Base-by-base conservation (phyloP, 1,139 yeast species). In the Sugiyamaella castrensis region DNA sequence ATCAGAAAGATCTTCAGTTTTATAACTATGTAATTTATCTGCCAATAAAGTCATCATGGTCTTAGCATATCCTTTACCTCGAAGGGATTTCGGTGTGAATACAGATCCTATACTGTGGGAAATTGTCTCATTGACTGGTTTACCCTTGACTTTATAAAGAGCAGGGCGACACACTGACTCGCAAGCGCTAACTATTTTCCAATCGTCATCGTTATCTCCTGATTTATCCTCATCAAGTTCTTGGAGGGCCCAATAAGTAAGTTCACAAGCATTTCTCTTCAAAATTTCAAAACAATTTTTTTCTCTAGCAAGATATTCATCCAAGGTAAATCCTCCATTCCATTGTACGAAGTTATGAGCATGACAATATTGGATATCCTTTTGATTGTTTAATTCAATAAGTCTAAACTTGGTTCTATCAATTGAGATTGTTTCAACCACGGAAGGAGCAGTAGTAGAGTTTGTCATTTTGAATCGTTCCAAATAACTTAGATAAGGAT, bases 51-150 rank as follows among this genome's bases (percentile, higher is more conserved):
- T 50, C 43, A 85, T 73, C 87, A 86, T 79, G 34, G 70, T 60
- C 27, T 69, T 68, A 1, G 87, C 91, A 58, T 80, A 80, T 1
- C 92, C 89, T 56, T 77, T 75, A 19, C 84, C 82, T 51, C 95
- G 74, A 59, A 74, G 66, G 46, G 74, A 71, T 8, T 73, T 72
- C 30, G 78, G 73, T 0, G 91, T 83, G 64, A 70, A 84, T 0
- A 84, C 89, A 11, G 82, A 81, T 16, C 88, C 87, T 50, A 83
- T 70, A 52, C 84, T 77, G 2, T 79, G 79, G 52, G 76, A 67
- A n/a, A 73, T 61, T 8, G 78, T 69, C 2, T 53, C 56, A 15
- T 49, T 49, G 38, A 63, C 61, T 46, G 55, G 58, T 42, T 53
- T 45, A 26, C 57, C 66, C 46, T 57, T 56, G 34, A 41, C 42